phyloP scores from a whole-genome alignment of 495 filamentous ascomycete species.

The Podospora conica region DNA sequence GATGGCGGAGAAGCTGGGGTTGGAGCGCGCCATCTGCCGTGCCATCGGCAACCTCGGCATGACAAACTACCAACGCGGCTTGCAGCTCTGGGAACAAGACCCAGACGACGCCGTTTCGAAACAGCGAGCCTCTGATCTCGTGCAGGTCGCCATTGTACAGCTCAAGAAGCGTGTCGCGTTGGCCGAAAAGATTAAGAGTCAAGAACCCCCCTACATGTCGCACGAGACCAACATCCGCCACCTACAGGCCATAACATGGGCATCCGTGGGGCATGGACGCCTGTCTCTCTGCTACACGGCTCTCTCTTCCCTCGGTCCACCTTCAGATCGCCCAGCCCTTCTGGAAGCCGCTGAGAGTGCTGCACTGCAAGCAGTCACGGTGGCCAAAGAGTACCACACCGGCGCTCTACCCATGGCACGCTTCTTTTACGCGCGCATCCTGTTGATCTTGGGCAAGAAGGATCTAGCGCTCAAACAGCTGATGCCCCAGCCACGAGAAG shows the following conservation, averaged over 20 bases:
- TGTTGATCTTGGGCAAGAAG: not conserved
- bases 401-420: constrained; percentile 2
- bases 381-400: not conserved
- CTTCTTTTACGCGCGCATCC: constrained; percentile 7
- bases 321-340: not conserved
- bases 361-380: not conserved
- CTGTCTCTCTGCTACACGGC: constrained; percentile 17
- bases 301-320: not conserved
- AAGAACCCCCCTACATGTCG: not conserved
- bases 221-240: not conserved
- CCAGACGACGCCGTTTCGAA: not conserved
- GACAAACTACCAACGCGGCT: constrained; percentile 27
- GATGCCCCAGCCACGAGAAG: not conserved
- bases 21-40: constrained; percentile 21
- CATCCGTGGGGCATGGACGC: constrained; percentile 15
- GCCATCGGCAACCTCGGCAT: constrained; percentile 32
- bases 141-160: constrained; percentile 7
- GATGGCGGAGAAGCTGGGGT: constrained; percentile 17
- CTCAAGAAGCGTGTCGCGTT: constrained; percentile 7
- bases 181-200: not conserved
- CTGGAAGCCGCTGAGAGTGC: not conserved
- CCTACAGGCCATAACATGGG: constrained; percentile 3
- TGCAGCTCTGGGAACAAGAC: constrained; percentile 1
- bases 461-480: not conserved
- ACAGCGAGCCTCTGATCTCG: not conserved